These are phyloP conservation scores for Sanguinoderma infundibulare DNA, from an alignment of 1,284 basidiomycete genomes.

Conservation along the genomic window DNA sequence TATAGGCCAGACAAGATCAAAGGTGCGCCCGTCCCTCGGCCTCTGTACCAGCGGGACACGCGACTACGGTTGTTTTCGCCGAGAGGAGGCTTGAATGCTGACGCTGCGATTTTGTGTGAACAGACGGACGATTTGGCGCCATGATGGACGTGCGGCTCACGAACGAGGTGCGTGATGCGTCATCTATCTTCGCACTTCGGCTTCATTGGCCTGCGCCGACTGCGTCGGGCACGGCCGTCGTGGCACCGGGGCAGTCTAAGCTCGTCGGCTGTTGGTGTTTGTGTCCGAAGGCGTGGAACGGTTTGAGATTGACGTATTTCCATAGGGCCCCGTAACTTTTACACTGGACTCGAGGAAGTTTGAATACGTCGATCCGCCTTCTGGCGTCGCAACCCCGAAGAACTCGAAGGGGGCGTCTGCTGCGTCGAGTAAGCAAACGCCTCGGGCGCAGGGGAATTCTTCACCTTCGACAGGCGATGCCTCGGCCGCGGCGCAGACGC, in stretches of 20 bases:
- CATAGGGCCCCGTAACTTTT: conserved; percentile 82
- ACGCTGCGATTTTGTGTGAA: conserved; percentile 16
- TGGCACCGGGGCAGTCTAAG: neutral
- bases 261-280: conserved; percentile 12
- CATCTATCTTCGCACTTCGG: conserved; percentile 2
- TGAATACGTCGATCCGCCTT: conserved; percentile 46
- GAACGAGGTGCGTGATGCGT: conserved; percentile 70
- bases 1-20: conserved; percentile 80
- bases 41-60: conserved; percentile 14
- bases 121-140: conserved; percentile 90
- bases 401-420: conserved; percentile 19
- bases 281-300: conserved; percentile 8
- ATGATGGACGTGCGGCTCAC: conserved; percentile 90
- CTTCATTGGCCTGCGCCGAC: neutral
- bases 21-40: conserved; percentile 50
- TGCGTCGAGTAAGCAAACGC: conserved; percentile 12
- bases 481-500: neutral
- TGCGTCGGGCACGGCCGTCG: neutral
- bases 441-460: conserved; percentile 1
- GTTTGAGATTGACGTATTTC: conserved; percentile 7
- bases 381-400: conserved; percentile 16
- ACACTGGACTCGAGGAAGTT: conserved; percentile 80
- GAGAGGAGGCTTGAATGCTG: conserved; percentile 5
- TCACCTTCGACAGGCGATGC: neutral
- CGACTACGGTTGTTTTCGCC: conserved; percentile 16